These are phyloP conservation scores for Saksenaea vasiformis DNA, from an alignment of 371 early-diverging fungal species.

Conservation along the genomic window DNA sequence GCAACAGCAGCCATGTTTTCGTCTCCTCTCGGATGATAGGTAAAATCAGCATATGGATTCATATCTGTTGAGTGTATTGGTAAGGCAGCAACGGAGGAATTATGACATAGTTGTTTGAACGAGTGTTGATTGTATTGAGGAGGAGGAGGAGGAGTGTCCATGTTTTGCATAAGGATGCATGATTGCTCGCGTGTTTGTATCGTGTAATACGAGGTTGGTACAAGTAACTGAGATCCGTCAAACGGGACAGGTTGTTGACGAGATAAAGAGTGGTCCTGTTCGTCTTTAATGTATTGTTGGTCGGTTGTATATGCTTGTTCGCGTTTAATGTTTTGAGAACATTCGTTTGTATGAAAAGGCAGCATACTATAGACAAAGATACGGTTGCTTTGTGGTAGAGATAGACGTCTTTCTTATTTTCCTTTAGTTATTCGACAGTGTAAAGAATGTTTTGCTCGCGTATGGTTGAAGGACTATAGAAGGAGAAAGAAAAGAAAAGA, in stretches of 20 bases:
- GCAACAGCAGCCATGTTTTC: not conserved
- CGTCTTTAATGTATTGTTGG: not conserved
- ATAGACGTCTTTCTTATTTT: not conserved
- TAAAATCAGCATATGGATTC: not conserved
- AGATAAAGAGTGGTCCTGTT: not conserved
- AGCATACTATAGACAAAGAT: conserved; percentile 4
- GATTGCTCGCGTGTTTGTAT: not conserved
- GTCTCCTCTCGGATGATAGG: not conserved
- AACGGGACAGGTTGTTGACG: not conserved
- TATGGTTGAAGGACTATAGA: not conserved
- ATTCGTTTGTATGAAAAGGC: not conserved
- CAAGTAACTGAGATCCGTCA: not conserved
- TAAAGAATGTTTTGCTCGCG: not conserved
- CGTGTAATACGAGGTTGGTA: not conserved
- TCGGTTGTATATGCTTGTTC: not conserved
- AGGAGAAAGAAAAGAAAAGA: conserved; percentile 4
- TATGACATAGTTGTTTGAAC: not conserved
- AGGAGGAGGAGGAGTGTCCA: not conserved
- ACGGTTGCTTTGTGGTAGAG: not conserved
- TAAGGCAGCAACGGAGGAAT: not conserved
- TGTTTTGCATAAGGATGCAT: conserved; percentile 4
- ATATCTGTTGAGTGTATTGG: not conserved
- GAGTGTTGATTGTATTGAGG: not conserved
- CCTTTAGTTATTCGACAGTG: not conserved
- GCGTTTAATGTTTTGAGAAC: not conserved